These are phyloP conservation scores for Chlorella sp. DNA, from an alignment of 139 green algal species.

Conservation along the genomic window DNA sequence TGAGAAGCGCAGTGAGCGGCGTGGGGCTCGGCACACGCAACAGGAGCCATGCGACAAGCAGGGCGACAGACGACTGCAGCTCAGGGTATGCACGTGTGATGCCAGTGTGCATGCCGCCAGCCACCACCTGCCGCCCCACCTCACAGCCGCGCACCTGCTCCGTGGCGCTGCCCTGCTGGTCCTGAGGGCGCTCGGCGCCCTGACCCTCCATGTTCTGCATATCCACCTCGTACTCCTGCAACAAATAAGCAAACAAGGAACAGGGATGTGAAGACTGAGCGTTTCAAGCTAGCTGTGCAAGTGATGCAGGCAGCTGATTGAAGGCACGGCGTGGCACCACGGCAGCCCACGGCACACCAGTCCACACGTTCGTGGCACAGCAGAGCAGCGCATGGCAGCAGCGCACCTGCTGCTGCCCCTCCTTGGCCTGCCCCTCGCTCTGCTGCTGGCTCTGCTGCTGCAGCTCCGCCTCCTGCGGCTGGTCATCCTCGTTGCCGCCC, in stretches of 20 bases:
- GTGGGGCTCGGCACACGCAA: too few species aligned
- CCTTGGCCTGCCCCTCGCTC: conserved; percentile 38
- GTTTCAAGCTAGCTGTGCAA: too few species aligned
- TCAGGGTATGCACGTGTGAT: too few species aligned
- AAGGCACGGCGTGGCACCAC: too few species aligned
- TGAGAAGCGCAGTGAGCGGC: too few species aligned
- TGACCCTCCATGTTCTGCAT: conserved; percentile 8
- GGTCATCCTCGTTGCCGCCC: conserved; percentile 25
- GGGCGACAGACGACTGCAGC: too few species aligned
- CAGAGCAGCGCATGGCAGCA: neutral
- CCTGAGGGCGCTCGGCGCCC: conserved; percentile 36
- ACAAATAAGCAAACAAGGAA: too few species aligned
- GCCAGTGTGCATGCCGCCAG: too few species aligned
- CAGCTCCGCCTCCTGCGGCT: neutral
- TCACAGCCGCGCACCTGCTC: neutral
- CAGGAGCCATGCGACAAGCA: too few species aligned
- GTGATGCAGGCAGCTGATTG: too few species aligned
- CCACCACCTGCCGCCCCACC: too few species aligned
- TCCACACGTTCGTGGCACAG: neutral
- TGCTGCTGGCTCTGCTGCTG: conserved; percentile 42
- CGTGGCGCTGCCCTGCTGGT: conserved; percentile 39
- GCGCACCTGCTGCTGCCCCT: conserved; percentile 36
- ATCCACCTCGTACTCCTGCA: conserved; percentile 22
- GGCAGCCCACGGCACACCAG: neutral
- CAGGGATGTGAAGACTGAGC: too few species aligned